Conservation (phyloP, 2,329 filamentous ascomycete genomes). For the Venturia pyrina region DNA sequence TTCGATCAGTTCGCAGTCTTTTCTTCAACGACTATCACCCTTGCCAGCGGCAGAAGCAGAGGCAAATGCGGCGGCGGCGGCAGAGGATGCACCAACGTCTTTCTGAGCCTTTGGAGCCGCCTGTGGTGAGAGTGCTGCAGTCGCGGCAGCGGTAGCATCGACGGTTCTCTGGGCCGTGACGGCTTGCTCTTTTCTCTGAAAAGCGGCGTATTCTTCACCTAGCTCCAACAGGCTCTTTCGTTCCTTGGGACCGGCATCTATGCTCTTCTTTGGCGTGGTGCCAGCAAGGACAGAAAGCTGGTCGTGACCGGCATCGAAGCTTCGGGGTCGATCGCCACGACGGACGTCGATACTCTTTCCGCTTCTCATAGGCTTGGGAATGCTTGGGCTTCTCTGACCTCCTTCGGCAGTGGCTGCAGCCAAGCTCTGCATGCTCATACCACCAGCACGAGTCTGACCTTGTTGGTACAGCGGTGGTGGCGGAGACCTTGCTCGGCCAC, state of each 20-base stretch:
- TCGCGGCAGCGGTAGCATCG: neutral
- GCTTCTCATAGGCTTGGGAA: neutral
- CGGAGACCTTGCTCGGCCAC: neutral
- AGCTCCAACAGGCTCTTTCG: conserved; percentile 8
- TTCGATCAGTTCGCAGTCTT: neutral
- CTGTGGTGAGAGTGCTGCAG: neutral
- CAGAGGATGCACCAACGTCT: neutral
- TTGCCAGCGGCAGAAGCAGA: neutral
- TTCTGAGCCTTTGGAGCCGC: neutral
- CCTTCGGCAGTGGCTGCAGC: conserved; percentile 6
- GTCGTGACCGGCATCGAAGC: neutral
- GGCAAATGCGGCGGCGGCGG: neutral
- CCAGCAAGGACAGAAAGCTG: neutral
- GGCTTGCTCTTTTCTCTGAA: neutral
- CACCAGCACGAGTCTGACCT: neutral
- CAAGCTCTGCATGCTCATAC: conserved; percentile 4
- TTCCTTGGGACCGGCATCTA: neutral
- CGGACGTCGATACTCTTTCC: conserved; percentile 7
- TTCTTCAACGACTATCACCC: neutral
- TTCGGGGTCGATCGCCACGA: neutral
- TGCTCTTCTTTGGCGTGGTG: conserved; percentile 1
- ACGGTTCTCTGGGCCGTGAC: neutral
- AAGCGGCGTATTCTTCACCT: neutral
- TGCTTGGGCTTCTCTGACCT: neutral
- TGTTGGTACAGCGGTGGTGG: neutral